Evolutionary conservation across 2,329 filamentous ascomycete species (phyloP).

Genomic region (Trichoderma citrinoviride): DNA sequence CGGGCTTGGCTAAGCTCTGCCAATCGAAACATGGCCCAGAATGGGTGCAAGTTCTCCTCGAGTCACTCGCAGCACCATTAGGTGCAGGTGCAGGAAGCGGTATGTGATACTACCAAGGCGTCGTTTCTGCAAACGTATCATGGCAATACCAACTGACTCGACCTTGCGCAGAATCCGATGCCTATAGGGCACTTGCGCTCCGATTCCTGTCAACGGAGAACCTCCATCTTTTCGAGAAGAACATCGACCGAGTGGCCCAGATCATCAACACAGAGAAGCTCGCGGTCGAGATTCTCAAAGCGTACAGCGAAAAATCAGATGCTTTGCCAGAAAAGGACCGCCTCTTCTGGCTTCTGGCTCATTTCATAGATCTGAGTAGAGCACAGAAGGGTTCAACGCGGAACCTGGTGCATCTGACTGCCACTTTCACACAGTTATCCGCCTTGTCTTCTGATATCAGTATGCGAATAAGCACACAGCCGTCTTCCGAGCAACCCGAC

Average conservation of each 20-base stretch:
- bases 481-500: slow-evolving; percentile 13
- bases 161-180: slow-evolving; percentile 17
- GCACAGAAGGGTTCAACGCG: slow-evolving; percentile 36
- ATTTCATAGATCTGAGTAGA: slow-evolving; percentile 60
- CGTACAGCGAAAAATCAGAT: slow-evolving; percentile 21
- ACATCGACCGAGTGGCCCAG: slow-evolving; percentile 37
- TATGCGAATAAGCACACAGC: slow-evolving; percentile 38
- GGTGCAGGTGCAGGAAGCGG: slow-evolving; percentile 23
- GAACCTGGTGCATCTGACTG: slow-evolving; percentile 46
- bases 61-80: slow-evolving; percentile 35
- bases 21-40: slow-evolving; percentile 27
- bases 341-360: slow-evolving; percentile 64
- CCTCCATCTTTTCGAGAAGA: slow-evolving; percentile 43
- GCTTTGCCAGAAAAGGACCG: slow-evolving; percentile 36
- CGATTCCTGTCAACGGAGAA: slow-evolving; percentile 39
- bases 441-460: slow-evolving; percentile 51
- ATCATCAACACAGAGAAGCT: slow-evolving; percentile 42
- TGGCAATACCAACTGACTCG: not conserved
- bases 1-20: slow-evolving; percentile 39
- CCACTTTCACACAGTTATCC: slow-evolving; percentile 55
- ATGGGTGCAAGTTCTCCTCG: slow-evolving; percentile 28
- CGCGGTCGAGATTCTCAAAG: slow-evolving; percentile 37
- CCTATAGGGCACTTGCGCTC: slow-evolving; percentile 40
- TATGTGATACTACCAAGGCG: slow-evolving; percentile 14
- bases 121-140: not conserved